Percentiles rank a stretch among this genome's conserved stretches.
Conservation (phyloP, 371 early-diverging fungal genomes). For the Mucor saturninus region DNA sequence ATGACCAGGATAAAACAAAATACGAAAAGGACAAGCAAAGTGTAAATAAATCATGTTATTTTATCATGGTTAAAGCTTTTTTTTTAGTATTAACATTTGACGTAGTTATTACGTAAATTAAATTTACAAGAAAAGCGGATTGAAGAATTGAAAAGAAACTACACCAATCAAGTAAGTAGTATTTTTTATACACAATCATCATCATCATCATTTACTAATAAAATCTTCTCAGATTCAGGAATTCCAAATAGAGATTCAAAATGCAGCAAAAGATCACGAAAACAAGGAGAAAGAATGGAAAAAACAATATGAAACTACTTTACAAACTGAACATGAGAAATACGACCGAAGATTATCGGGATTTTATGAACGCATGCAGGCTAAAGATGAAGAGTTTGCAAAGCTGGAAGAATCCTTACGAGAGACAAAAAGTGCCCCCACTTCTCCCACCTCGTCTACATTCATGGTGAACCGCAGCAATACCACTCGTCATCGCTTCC, state of each 20-base stretch:
- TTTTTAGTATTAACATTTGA: neutral
- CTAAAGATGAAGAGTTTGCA: constrained; percentile 16
- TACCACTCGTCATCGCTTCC: neutral
- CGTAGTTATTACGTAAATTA: constrained; percentile 37
- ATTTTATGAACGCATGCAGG: constrained; percentile 27
- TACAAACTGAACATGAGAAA: constrained; percentile 30
- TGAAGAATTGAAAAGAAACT: neutral
- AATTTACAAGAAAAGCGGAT: constrained; percentile 34
- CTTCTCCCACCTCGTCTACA: constrained; percentile 13
- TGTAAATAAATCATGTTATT: constrained; percentile 19
- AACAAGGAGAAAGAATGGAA: constrained; percentile 20
- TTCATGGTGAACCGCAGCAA: neutral
- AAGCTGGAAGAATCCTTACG: constrained; percentile 8
- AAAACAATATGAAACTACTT: constrained; percentile 17
- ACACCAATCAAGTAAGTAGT: neutral
- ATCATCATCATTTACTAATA: neutral
- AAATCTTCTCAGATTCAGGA: constrained; percentile 5
- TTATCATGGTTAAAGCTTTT: neutral
- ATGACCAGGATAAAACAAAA: constrained; percentile 30
- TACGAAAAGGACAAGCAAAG: constrained; percentile 37
- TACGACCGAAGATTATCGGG: constrained; percentile 28
- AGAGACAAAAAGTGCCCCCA: constrained; percentile 25
- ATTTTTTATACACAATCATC: neutral
- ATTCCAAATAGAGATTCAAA: constrained; percentile 20
- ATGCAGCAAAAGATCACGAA: constrained; percentile 18